Evolutionary conservation across 208 protist species (phyloP).

Genomic region (Crithidia bombi): DNA sequence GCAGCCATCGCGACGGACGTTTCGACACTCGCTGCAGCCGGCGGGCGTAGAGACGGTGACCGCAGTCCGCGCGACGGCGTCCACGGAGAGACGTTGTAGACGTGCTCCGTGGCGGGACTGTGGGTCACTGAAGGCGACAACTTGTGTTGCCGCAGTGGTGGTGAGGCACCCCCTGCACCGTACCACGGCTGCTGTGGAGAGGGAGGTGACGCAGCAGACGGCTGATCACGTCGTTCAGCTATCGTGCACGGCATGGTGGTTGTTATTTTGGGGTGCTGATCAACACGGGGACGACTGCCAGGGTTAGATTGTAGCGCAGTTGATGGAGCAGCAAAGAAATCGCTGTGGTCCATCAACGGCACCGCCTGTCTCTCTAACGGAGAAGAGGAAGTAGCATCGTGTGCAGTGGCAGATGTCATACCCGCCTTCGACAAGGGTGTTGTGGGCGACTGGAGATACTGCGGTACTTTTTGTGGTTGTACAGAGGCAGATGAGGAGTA

Average conservation of each 20-base stretch:
- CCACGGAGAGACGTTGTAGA: conserved; percentile 31
- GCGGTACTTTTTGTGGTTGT: neutral
- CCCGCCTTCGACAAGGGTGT: no score
- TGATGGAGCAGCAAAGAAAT: neutral
- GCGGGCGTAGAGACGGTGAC: conserved; percentile 22
- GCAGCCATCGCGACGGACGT: no score
- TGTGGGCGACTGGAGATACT: neutral
- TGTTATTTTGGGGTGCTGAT: neutral
- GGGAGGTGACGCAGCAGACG: neutral
- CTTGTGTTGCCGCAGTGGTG: neutral
- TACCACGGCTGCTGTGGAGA: neutral
- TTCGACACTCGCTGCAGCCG: neutral
- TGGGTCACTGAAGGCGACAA: neutral
- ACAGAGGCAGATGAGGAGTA: no score
- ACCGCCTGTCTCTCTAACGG: neutral
- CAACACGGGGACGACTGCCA: no score
- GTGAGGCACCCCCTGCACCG: neutral
- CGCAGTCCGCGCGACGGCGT: conserved; percentile 5
- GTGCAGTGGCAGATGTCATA: no score
- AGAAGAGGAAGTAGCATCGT: neutral
- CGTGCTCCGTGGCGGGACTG: conserved; percentile 19
- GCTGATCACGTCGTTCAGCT: neutral
- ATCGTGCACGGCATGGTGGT: neutral
- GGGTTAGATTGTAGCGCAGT: neutral
- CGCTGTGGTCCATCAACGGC: neutral